A percentile compares a stretch with the other conserved stretches of the same genome.
Conservation (phyloP, 306 rosid genomes). For the Abrus pulchellus region DNA sequence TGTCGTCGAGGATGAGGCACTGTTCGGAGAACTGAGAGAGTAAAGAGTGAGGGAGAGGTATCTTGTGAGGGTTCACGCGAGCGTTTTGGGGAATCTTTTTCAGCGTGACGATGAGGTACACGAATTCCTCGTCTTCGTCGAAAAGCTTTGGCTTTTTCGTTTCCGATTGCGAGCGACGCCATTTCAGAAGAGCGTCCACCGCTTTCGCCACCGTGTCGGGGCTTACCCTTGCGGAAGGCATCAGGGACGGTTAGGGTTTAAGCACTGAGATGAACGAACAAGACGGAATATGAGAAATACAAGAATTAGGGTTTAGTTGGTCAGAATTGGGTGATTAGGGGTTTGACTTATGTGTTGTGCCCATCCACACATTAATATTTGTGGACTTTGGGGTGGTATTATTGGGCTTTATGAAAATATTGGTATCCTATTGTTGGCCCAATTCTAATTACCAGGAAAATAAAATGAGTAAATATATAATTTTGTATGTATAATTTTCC, state of each 20-base stretch:
- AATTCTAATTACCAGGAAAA: background rate
- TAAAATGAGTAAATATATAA: no score
- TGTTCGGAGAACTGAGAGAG: slow-evolving; percentile 58
- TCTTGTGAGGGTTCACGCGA: slow-evolving; percentile 72
- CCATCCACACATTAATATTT: background rate
- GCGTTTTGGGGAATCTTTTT: slow-evolving; percentile 66
- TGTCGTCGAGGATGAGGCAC: slow-evolving; percentile 82
- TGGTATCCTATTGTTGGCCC: background rate
- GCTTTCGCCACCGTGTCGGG: slow-evolving; percentile 58
- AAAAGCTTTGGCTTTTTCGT: slow-evolving; percentile 68
- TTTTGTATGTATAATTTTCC: no score
- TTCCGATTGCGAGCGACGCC: slow-evolving; percentile 59
- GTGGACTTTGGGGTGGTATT: background rate
- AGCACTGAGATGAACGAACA: background rate
- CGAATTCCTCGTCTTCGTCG: slow-evolving; percentile 63
- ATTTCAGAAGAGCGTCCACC: slow-evolving; percentile 69
- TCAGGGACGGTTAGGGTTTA: background rate
- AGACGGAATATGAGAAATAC: background rate
- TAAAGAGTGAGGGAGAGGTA: slow-evolving; percentile 71
- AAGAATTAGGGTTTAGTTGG: slow-evolving; percentile 17
- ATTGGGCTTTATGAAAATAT: no score
- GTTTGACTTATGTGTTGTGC: background rate
- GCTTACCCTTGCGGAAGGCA: slow-evolving; percentile 36
- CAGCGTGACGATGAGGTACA: slow-evolving; percentile 69
- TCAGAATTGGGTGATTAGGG: background rate